phyloP scores from a whole-genome alignment of 2,329 filamentous ascomycete species.

The Gnomoniopsis sp. region DNA sequence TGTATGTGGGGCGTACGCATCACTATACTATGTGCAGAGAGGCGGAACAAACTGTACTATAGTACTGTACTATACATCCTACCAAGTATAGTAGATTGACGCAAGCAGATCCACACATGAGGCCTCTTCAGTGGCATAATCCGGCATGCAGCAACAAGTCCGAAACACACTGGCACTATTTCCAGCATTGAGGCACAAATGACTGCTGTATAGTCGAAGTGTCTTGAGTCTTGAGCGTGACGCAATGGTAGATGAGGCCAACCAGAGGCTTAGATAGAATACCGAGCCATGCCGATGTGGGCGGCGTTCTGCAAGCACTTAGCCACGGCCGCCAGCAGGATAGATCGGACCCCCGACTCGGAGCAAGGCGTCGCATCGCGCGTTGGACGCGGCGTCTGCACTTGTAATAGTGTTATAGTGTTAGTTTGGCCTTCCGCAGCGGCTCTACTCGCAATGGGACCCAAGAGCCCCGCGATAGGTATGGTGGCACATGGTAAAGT shows the following conservation, averaged over 20 bases:
- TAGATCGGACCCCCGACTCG: not conserved
- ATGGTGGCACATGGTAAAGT: too few relatives aligned
- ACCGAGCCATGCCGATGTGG: not conserved
- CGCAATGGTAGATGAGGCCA: slow-evolving; percentile 6
- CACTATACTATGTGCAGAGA: not conserved
- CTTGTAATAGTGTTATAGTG: too few relatives aligned
- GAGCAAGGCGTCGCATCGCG: not conserved
- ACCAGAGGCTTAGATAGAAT: slow-evolving; percentile 10
- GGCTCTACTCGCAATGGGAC: too few relatives aligned
- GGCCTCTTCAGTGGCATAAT: not conserved
- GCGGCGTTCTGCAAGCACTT: slow-evolving; percentile 10
- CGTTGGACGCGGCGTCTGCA: not conserved
- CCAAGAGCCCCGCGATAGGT: too few relatives aligned
- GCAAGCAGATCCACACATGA: slow-evolving; percentile 6
- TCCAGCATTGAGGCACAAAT: not conserved
- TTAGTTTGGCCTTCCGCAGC: too few relatives aligned
- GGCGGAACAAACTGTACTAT: too few relatives aligned
- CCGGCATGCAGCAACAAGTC: not conserved
- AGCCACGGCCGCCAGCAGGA: slow-evolving; percentile 9
- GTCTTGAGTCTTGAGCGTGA: not conserved
- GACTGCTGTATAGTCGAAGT: not conserved
- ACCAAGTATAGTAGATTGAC: slow-evolving; percentile 1
- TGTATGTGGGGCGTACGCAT: not conserved
- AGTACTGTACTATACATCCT: too few relatives aligned
- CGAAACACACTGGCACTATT: not conserved